Evolutionary conservation across 2,329 filamentous ascomycete genomes (phyloP), one percentile per base, ranked within the genome.

Genomic region (Fusarium sp.): DNA sequence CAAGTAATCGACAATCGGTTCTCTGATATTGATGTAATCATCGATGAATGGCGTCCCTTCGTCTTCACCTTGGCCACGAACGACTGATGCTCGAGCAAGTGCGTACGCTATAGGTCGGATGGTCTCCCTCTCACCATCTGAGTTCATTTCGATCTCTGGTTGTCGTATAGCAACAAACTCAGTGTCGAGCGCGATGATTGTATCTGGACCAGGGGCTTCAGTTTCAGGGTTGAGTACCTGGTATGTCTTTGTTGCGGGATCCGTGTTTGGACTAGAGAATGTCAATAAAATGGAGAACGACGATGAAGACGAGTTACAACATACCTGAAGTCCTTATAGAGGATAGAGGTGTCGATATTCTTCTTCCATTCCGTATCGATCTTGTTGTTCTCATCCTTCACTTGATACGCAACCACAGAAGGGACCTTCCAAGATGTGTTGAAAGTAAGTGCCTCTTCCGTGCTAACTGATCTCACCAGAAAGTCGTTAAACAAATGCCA

Each of bases 401-500:
- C 82, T 78, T 99, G 96, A 80, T 93, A 99, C 7, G 93, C 86
- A 55, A 99, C 82, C 7, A 98, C 91, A 14, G 93, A 94, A 1
- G 96, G 96, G 51, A 93, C 85, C 82, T 98, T 99, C 96, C 96
- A 99, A 19, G 90, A 87, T 6, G 93, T 89, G 66, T 95, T 94
- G 79, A 98, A 99, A 25, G 91, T 90, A 19, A 98, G 84, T 1
- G 95, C 97, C 77, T 99, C 95, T 65, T 94, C 90, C 28, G 88
- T 87, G 31, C 90, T 88, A 18, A 97, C 88, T 12, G 91, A 90
- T 14, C 92, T 89, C 23, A 99, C 97, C 37, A 97, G 82, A 75
- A 99, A 99, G 80, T 99, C 96, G 74, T 99, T 99, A 83, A 99
- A 98, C 2, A 99, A 81, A 80, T 98, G 93, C 97, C 97, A 99